Evolutionary conservation across 2,329 filamentous ascomycete species (phyloP), one percentile per base, ranked within the genome.

Genomic region (Chaetomium olivaceum): DNA sequence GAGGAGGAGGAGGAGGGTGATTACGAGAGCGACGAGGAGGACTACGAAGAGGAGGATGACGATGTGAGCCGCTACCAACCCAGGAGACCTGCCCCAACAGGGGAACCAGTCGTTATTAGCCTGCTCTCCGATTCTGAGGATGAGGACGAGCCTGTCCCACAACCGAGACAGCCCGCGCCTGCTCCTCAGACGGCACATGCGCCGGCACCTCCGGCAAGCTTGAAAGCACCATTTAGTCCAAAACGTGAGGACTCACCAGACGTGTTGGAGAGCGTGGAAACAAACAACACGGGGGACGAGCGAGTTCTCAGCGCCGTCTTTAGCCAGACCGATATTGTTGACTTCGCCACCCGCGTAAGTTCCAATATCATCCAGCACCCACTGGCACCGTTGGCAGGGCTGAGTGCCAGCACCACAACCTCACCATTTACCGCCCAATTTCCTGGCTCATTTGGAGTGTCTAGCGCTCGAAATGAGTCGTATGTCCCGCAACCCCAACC

Each of bases 111-210:
- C 4, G 76, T 83, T 21, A 84, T 84, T 65, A 78, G 78, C 61
- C 70, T 84, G 11, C 73, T 83, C 3, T 82, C 81, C 0, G 80
- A 83, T 64, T 81, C 79, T 2, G 80, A 79, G 11, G 71, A 71
- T n/a, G 58, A 72, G 19, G 62, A 64, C 21, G 48, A 60, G 11
- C 64, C 65, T n/a, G 61, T 61, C 48, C 64, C 63, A 29, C 29
- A 64, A 16, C 67, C 67, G 2, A 61, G 12, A 4, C 62, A 59
- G 21, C 27, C 66, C 23, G 29, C 61, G 2, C 27, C 51, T 59
- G 39, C 60, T 57, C 11, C 62, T 25, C 55, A 21, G 29, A 25
- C 61, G 66, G 19, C 23, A 36, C 50, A 6, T 33, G 14, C 16
- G 12, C 36, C 39, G 3, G 54, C 57, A 14, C 33, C 29, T 9